Evolutionary conservation across 1,284 basidiomycete species (phyloP).

Genomic region (Apiotrichum veenhuisii): DNA sequence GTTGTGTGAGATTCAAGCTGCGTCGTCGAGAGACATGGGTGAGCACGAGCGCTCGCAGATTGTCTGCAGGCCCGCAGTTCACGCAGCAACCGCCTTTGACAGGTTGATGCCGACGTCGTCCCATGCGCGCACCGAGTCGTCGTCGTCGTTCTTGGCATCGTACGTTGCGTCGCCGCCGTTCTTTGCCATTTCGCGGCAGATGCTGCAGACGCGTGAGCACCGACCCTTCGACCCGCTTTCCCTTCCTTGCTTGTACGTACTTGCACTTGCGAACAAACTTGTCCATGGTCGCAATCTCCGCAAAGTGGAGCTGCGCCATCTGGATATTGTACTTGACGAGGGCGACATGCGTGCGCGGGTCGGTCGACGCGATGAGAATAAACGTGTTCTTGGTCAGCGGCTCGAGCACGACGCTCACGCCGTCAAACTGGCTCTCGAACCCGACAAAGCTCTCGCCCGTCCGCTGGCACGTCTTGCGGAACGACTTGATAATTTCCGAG

Average conservation of each 20-base stretch:
- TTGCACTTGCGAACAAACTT: conserved; percentile 43
- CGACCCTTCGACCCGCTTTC: background rate
- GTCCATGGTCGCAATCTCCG: conserved; percentile 42
- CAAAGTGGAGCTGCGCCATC: conserved; percentile 50
- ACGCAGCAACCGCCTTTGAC: background rate
- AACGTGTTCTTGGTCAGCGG: conserved; percentile 93
- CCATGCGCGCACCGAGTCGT: conserved; percentile 36
- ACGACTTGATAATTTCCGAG: conserved; percentile 89
- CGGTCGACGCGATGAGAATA: conserved; percentile 75
- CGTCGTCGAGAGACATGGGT: no score
- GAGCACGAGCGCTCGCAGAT: no score
- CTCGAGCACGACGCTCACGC: conserved; percentile 79
- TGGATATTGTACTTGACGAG: conserved; percentile 53
- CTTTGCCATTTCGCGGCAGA: conserved; percentile 27
- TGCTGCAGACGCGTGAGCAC: conserved; percentile 13
- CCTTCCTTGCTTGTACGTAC: conserved; percentile 23
- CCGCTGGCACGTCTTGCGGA: conserved; percentile 78
- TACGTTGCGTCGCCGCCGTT: conserved; percentile 31
- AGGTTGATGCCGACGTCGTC: conserved; percentile 32
- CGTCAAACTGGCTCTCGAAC: conserved; percentile 76
- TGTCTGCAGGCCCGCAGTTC: no score
- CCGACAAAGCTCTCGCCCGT: conserved; percentile 68
- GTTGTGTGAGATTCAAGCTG: no score
- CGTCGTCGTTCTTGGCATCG: conserved; percentile 32
- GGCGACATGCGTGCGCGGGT: conserved; percentile 67